A percentile compares a stretch with the other conserved stretches of the same genome.
phyloP scores from a whole-genome alignment of 169 alveolate species.

The Prorocentrum cordatum region DNA sequence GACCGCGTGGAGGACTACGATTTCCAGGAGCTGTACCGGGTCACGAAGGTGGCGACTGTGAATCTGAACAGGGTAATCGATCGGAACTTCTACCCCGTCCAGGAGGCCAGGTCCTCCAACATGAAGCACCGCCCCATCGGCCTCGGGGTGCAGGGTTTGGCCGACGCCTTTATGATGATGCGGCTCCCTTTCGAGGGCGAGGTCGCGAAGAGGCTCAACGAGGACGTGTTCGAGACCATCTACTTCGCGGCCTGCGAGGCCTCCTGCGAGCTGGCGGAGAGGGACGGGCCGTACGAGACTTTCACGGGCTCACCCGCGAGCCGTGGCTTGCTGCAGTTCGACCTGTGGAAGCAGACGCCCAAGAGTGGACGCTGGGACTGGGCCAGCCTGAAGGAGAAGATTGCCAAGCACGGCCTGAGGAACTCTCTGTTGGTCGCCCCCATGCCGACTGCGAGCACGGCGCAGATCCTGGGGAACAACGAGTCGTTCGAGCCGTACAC shows the following conservation, averaged over 20 bases:
- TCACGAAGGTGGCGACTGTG: slow-evolving; percentile 80
- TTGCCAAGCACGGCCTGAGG: slow-evolving; percentile 89
- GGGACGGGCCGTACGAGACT: slow-evolving; percentile 89
- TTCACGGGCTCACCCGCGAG: slow-evolving; percentile 94
- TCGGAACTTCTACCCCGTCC: slow-evolving; percentile 90
- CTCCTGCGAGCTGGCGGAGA: slow-evolving; percentile 90
- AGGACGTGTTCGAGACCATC: slow-evolving; percentile 91
- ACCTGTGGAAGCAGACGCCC: slow-evolving; percentile 89
- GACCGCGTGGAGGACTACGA: slow-evolving; percentile 68
- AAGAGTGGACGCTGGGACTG: slow-evolving; percentile 83
- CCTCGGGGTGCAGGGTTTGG: slow-evolving; percentile 96
- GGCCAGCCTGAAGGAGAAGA: slow-evolving; percentile 85
- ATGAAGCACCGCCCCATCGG: slow-evolving; percentile 98
- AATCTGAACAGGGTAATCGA: slow-evolving; percentile 94
- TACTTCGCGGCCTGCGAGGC: slow-evolving; percentile 94
- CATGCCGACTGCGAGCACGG: slow-evolving; percentile 99
- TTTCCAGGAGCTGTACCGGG: slow-evolving; percentile 75
- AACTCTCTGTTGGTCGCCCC: slow-evolving; percentile 96
- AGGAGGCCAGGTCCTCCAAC: slow-evolving; percentile 90
- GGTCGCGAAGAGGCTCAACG: slow-evolving; percentile 87
- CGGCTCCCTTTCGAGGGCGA: slow-evolving; percentile 95
- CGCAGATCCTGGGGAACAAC: slow-evolving; percentile 94
- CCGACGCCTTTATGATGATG: slow-evolving; percentile 91
- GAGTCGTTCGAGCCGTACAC: slow-evolving; percentile 83
- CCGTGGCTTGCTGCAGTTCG: slow-evolving; percentile 93